These are phyloP conservation scores for Ephemerocybe angulata DNA, from an alignment of 768 basidiomycete genomes.

Conservation along the genomic window DNA sequence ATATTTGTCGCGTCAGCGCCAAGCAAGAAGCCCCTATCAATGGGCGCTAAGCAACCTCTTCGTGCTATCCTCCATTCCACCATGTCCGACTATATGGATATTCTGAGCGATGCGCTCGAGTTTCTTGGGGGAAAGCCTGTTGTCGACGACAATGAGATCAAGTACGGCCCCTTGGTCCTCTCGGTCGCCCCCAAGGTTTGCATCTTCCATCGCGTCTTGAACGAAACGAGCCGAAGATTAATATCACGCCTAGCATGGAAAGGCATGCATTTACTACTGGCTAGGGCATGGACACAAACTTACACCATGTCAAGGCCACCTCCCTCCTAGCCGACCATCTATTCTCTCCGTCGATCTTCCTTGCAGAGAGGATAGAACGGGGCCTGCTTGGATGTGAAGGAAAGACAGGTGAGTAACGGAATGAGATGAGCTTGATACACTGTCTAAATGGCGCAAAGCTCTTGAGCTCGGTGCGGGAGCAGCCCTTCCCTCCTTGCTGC, in stretches of 20 bases:
- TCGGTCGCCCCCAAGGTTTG: conserved; percentile 58
- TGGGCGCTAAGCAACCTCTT: not conserved
- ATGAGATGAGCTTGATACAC: not conserved
- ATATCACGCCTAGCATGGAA: conserved; percentile 8
- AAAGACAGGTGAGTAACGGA: conserved; percentile 35
- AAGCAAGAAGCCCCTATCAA: not conserved
- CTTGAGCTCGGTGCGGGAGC: conserved; percentile 72
- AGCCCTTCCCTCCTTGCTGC: conserved; percentile 62
- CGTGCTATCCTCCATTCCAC: not conserved
- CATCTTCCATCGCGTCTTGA: conserved; percentile 28
- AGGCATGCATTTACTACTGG: conserved; percentile 4
- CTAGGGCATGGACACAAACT: not conserved
- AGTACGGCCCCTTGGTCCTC: conserved; percentile 52
- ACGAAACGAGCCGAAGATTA: conserved; percentile 16
- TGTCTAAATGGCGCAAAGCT: conserved; percentile 33
- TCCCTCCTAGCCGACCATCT: conserved; percentile 71
- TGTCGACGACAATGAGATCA: conserved; percentile 40
- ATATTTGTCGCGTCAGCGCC: not conserved
- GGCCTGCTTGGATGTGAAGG: conserved; percentile 41
- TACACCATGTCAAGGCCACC: conserved; percentile 45
- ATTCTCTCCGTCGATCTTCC: conserved; percentile 64
- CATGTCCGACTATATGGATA: conserved; percentile 39
- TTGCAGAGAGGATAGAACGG: conserved; percentile 64
- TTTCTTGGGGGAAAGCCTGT: conserved; percentile 47
- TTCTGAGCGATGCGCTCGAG: conserved; percentile 48